Conservation (phyloP, 768 basidiomycete species). For the Trametes punicea region DNA sequence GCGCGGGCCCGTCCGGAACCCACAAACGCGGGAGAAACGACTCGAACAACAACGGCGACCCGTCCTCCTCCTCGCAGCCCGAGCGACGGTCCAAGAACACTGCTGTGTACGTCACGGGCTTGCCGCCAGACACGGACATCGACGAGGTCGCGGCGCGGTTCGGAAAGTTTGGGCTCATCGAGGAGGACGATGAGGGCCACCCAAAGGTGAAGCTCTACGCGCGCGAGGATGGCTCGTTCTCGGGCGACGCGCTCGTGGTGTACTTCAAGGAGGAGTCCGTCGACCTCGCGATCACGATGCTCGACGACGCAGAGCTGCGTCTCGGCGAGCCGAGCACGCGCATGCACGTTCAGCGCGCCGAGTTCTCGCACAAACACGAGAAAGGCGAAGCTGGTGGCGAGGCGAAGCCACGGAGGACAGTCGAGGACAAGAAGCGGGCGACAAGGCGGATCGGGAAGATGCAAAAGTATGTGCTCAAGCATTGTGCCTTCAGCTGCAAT, state of each 20-base stretch:
- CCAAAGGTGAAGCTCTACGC: constrained; percentile 97
- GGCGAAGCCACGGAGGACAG: constrained; percentile 49
- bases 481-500: neutral
- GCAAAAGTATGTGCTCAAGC: constrained; percentile 61
- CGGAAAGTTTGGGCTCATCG: constrained; percentile 85
- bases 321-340: constrained; percentile 71
- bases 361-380: constrained; percentile 68
- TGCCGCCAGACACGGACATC: constrained; percentile 71
- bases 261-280: constrained; percentile 99
- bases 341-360: constrained; percentile 74
- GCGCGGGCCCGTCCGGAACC: constrained; percentile 44
- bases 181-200: constrained; percentile 88
- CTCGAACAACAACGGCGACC: constrained; percentile 26
- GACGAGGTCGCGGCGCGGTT: constrained; percentile 86
- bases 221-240: constrained; percentile 82
- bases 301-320: constrained; percentile 91
- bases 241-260: constrained; percentile 91
- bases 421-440: constrained; percentile 74
- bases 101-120: constrained; percentile 82
- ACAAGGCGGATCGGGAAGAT: constrained; percentile 78
- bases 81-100: constrained; percentile 86
- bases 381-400: constrained; percentile 36
- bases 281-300: constrained; percentile 69
- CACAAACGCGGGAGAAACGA: constrained; percentile 65
- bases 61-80: constrained; percentile 12